These are phyloP conservation scores for Citrullus amarus DNA, from an alignment of 306 rosid genomes.

Conservation along the genomic window DNA sequence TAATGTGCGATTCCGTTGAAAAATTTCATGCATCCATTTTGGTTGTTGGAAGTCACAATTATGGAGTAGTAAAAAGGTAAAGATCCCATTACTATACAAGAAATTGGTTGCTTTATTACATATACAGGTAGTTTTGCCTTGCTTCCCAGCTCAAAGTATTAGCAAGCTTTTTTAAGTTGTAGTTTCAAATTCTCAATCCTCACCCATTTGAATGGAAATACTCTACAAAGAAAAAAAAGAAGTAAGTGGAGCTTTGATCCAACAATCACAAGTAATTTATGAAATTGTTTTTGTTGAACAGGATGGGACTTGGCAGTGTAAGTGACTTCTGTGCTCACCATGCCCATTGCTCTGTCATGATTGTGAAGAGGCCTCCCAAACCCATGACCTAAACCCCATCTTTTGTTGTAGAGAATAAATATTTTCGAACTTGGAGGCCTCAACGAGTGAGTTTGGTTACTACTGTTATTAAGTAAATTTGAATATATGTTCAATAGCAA, in stretches of 20 bases:
- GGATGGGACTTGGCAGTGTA: constrained; percentile 24
- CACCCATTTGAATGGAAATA: not conserved
- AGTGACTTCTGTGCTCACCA: constrained; percentile 27
- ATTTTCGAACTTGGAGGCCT: not conserved
- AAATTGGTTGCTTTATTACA: not conserved
- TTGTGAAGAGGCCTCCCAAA: constrained; percentile 17
- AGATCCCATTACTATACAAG: not conserved
- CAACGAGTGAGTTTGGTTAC: too few relatives aligned
- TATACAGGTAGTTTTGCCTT: not conserved
- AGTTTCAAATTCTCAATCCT: not conserved
- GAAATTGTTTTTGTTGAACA: not conserved
- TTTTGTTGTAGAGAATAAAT: not conserved
- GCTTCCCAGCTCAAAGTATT: not conserved
- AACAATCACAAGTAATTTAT: not conserved
- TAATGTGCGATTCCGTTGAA: constrained; percentile 18
- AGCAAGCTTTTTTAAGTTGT: not conserved
- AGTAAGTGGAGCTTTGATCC: not conserved
- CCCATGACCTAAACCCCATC: not conserved
- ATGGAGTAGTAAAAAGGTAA: constrained; percentile 28
- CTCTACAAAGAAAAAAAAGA: not conserved
- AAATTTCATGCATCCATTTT: constrained; percentile 18
- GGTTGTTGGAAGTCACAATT: constrained; percentile 28
- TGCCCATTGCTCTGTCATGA: constrained; percentile 21
- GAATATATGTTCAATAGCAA: too few relatives aligned
- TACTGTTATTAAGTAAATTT: too few relatives aligned